Percentiles rank a stretch among this genome's conserved stretches.
phyloP scores from a whole-genome alignment of 2,329 filamentous ascomycete species.

The Penicillium sp. region DNA sequence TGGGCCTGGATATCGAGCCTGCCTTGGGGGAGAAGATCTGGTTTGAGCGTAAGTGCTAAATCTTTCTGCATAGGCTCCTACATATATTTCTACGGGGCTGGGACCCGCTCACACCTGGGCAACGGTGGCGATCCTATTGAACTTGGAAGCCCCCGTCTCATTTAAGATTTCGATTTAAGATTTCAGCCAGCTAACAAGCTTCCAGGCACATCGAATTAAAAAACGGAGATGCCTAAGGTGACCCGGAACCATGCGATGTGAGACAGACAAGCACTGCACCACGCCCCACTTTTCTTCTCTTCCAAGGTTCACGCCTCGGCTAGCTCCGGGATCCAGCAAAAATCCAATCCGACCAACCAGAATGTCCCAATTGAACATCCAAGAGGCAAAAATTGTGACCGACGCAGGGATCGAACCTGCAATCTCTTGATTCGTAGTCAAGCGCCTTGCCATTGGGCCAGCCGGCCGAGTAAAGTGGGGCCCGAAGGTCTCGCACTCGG shows the following conservation, averaged over 20 bases:
- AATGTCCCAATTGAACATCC: not conserved
- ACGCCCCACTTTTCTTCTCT: too few species aligned
- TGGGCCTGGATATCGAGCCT: conserved; percentile 5
- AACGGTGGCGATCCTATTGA: too few species aligned
- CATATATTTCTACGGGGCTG: not conserved
- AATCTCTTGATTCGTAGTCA: conserved; percentile 57
- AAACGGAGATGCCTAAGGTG: not conserved
- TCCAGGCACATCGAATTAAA: not conserved
- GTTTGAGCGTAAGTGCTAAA: not conserved
- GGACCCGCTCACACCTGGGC: not conserved
- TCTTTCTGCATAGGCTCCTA: not conserved
- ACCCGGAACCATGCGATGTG: too few species aligned
- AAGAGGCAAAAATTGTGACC: conserved; percentile 24
- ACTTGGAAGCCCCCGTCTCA: not conserved
- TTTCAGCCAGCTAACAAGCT: not conserved
- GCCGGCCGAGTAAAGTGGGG: conserved; percentile 20
- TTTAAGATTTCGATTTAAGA: not conserved
- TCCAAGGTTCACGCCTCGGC: not conserved
- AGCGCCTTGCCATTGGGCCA: conserved; percentile 55
- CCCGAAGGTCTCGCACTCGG: too few species aligned
- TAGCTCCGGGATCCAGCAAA: not conserved
- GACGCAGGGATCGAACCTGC: conserved; percentile 49
- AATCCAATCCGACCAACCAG: not conserved
- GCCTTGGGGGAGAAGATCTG: conserved; percentile 8
- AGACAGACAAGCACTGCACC: too few species aligned